A percentile compares a stretch with the other conserved stretches of the same genome.
Evolutionary conservation across 805 yeast genomes (phyloP).

Genomic region (Blastobotrys americana): DNA sequence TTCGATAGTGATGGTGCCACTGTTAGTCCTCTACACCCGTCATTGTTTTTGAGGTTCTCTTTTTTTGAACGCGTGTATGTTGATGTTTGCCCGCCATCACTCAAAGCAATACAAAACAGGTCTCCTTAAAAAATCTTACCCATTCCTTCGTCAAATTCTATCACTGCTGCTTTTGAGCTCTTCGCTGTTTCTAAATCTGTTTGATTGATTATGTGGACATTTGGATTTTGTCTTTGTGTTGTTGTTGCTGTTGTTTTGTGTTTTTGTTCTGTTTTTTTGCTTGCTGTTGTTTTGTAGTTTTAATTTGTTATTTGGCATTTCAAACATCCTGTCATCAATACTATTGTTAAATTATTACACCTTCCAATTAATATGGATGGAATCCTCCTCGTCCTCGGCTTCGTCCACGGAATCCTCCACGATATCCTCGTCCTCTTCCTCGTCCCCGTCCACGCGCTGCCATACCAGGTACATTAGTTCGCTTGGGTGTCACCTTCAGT

Average conservation of each 20-base stretch:
- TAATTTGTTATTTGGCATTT: constrained; percentile 2
- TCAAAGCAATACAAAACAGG: too few species aligned
- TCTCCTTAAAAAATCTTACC: too few species aligned
- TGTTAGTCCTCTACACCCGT: not conserved
- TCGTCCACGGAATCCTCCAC: constrained; percentile 34
- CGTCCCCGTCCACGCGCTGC: constrained; percentile 45
- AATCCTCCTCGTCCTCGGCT: constrained; percentile 40
- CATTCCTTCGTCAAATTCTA: too few species aligned
- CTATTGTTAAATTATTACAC: constrained; percentile 3
- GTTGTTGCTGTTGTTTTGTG: constrained; percentile 8
- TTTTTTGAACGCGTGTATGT: too few species aligned
- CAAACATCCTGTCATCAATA: not conserved
- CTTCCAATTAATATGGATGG: constrained; percentile 35
- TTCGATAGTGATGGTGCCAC: too few species aligned
- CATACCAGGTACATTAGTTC: constrained; percentile 77
- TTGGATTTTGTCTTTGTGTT: constrained; percentile 1
- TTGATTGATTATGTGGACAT: not conserved
- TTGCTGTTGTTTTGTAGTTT: not conserved
- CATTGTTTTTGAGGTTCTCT: not conserved
- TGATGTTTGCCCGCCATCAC: too few species aligned
- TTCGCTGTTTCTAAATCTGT: constrained; percentile 2
- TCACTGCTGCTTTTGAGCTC: too few species aligned
- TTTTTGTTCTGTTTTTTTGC: constrained; percentile 7
- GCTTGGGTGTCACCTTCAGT: constrained; percentile 65
- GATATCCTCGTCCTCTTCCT: constrained; percentile 37